Percentiles rank a stretch among this genome's conserved stretches.
Evolutionary conservation across 257 asterid species (phyloP).

Genomic region (Solanum sejunctum): DNA sequence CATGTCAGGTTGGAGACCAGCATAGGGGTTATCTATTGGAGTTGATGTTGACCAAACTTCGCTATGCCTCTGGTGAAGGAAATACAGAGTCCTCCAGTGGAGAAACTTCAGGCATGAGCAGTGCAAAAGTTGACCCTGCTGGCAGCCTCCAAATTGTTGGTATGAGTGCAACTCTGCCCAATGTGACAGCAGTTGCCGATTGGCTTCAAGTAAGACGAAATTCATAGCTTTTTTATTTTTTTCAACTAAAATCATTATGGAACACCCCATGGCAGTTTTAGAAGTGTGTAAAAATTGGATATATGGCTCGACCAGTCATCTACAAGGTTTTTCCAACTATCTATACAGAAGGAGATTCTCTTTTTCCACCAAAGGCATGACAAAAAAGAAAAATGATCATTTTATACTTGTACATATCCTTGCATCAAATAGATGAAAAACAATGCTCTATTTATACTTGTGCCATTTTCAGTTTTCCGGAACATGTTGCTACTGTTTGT

Average conservation of each 20-base stretch:
- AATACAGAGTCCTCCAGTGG: slow-evolving; percentile 72
- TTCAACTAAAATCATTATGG: background rate
- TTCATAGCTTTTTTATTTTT: background rate
- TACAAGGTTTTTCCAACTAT: background rate
- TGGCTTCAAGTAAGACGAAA: slow-evolving; percentile 71
- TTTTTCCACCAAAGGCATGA: background rate
- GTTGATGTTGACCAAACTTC: slow-evolving; percentile 89
- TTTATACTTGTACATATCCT: background rate
- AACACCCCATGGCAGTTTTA: background rate
- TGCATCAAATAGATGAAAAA: background rate
- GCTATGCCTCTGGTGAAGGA: slow-evolving; percentile 97
- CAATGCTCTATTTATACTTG: background rate
- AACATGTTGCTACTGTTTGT: background rate
- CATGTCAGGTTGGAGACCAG: slow-evolving; percentile 89
- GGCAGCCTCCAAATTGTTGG: slow-evolving; percentile 93
- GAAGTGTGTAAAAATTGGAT: background rate
- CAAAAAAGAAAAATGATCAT: background rate
- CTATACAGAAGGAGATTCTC: background rate
- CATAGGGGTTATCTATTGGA: slow-evolving; percentile 94
- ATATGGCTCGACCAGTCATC: background rate
- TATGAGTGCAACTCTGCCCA: slow-evolving; percentile 96
- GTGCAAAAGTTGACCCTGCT: slow-evolving; percentile 68
- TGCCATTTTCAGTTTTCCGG: background rate
- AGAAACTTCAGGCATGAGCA: slow-evolving; percentile 76
- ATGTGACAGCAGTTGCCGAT: slow-evolving; percentile 86